phyloP scores from a whole-genome alignment of 192 early-diverging fungal genomes.

The Backusella macrospora region DNA sequence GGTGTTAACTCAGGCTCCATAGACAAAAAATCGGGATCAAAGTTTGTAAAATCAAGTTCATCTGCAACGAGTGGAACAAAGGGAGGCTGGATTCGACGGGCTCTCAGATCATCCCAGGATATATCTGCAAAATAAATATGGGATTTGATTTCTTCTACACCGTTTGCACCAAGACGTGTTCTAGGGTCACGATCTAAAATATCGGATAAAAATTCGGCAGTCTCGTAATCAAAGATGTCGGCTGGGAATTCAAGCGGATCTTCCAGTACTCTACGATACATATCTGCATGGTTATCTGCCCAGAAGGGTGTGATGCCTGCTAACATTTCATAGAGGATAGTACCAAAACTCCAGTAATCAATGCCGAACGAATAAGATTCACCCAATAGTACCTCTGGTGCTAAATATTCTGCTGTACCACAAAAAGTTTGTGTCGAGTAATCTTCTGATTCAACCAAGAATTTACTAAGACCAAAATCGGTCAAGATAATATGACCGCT shows the following conservation, averaged over 20 bases:
- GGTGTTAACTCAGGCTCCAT: slow-evolving; percentile 51
- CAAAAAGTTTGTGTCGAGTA: slow-evolving; percentile 64
- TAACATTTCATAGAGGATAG: slow-evolving; percentile 90
- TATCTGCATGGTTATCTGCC: slow-evolving; percentile 55
- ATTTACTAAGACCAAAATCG: slow-evolving; percentile 93
- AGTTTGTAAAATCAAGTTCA: slow-evolving; percentile 52
- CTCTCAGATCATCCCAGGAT: slow-evolving; percentile 71
- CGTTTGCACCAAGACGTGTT: slow-evolving; percentile 66
- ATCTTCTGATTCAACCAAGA: slow-evolving; percentile 29
- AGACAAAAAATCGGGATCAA: slow-evolving; percentile 54
- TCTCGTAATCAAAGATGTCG: slow-evolving; percentile 41
- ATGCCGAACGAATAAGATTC: slow-evolving; percentile 70
- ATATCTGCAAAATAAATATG: slow-evolving; percentile 76
- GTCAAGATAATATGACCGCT: slow-evolving; percentile 87
- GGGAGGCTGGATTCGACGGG: slow-evolving; percentile 62
- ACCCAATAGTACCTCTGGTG: slow-evolving; percentile 71
- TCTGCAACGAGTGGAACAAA: slow-evolving; percentile 62
- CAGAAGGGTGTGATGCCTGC: slow-evolving; percentile 68
- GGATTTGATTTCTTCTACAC: slow-evolving; percentile 65
- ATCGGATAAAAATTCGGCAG: slow-evolving; percentile 47
- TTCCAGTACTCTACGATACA: slow-evolving; percentile 59
- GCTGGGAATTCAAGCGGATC: slow-evolving; percentile 53
- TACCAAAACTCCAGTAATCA: slow-evolving; percentile 91
- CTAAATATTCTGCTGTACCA: slow-evolving; percentile 79
- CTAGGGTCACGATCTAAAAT: slow-evolving; percentile 59